phyloP scores from a whole-genome alignment of 2,329 filamentous ascomycete genomes.

The Sclerotinia sclerotiorum region DNA sequence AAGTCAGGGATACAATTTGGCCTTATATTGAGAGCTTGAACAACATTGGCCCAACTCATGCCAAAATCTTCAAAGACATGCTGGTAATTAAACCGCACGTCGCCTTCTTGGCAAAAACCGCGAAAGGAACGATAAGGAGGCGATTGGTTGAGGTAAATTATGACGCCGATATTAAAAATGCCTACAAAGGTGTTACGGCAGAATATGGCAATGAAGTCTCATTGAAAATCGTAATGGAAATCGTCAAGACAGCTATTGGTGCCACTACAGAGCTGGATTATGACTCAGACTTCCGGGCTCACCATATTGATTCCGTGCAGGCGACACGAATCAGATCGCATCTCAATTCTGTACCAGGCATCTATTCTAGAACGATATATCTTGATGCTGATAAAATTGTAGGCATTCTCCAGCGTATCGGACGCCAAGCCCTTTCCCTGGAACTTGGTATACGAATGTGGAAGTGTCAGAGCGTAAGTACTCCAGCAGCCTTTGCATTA shows the following conservation, averaged over 20 bases:
- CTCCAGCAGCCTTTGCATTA: constrained; percentile 35
- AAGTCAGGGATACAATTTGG: constrained; percentile 12
- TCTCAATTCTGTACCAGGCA: not conserved
- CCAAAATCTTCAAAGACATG: constrained; percentile 16
- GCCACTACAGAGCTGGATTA: constrained; percentile 41
- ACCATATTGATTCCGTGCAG: constrained; percentile 56
- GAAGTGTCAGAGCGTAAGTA: constrained; percentile 46
- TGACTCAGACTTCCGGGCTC: constrained; percentile 52
- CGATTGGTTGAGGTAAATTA: not conserved
- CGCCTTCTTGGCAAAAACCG: constrained; percentile 51
- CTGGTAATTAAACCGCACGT: not conserved
- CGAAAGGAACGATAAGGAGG: constrained; percentile 55
- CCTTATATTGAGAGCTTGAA: constrained; percentile 2
- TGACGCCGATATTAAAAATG: not conserved
- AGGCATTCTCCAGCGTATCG: not conserved
- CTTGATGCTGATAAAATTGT: not conserved
- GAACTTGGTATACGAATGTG: constrained; percentile 61
- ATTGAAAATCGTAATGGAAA: constrained; percentile 35
- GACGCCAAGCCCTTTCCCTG: constrained; percentile 46
- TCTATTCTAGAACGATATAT: not conserved
- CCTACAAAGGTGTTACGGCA: not conserved
- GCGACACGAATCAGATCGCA: constrained; percentile 30
- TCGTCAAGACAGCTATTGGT: constrained; percentile 41
- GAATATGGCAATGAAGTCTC: not conserved
- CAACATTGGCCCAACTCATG: not conserved